These are phyloP conservation scores for Bacterosira constricta DNA, from an alignment of 108 stramenopile genomes.

Conservation along the genomic window DNA sequence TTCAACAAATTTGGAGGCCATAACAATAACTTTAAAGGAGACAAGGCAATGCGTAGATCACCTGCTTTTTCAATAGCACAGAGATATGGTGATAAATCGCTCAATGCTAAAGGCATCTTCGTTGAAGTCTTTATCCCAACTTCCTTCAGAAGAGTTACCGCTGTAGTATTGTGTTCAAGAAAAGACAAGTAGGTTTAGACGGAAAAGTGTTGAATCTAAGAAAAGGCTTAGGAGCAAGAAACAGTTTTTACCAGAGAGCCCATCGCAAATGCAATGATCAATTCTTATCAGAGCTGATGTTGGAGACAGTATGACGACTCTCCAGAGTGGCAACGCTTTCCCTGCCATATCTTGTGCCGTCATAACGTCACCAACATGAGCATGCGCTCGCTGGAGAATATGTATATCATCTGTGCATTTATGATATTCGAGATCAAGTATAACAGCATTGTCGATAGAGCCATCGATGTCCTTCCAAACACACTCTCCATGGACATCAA, in stretches of 20 bases:
- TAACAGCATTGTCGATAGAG: conserved; percentile 2
- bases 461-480: conserved; percentile 7
- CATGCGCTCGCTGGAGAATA: conserved; percentile 1
- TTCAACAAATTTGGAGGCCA: conserved; percentile 18
- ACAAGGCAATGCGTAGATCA: conserved; percentile 10
- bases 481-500: conserved; percentile 6
- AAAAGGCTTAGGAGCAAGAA: too few species aligned
- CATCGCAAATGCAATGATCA: conserved; percentile 23
- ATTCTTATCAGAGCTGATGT: conserved; percentile 6
- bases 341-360: conserved; percentile 11
- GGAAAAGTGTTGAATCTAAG: too few species aligned
- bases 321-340: conserved; percentile 20
- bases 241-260: too few species aligned
- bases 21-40: conserved; percentile 15
- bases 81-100: conserved; percentile 15
- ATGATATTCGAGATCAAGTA: neutral
- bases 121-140: conserved; percentile 4
- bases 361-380: conserved; percentile 9
- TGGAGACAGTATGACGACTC: conserved; percentile 15
- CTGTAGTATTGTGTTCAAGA: too few species aligned
- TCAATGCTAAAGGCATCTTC: neutral
- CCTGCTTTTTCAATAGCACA: conserved; percentile 7
- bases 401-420: neutral
- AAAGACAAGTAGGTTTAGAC: too few species aligned
- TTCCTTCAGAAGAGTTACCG: conserved; percentile 8